Percentiles rank a stretch among this genome's conserved stretches.
Evolutionary conservation across 768 basidiomycete species (phyloP).

Genomic region (Agrocybe pediades): DNA sequence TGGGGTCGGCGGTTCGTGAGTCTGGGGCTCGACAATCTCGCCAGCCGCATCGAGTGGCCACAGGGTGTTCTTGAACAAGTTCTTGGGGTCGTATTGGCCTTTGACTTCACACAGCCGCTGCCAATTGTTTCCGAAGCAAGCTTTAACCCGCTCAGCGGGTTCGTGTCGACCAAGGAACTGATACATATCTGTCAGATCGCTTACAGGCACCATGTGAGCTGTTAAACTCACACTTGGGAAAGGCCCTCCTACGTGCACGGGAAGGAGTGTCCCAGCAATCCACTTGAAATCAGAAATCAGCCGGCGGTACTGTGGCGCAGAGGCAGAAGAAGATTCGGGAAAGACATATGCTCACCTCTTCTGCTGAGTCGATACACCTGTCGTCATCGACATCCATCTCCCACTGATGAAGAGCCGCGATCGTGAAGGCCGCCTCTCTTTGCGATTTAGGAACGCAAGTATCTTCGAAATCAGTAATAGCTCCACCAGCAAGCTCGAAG

Average conservation of each 20-base stretch:
- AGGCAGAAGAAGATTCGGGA: constrained; percentile 5
- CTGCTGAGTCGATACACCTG: constrained; percentile 79
- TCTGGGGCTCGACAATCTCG: constrained; percentile 51
- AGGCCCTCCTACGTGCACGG: constrained; percentile 77
- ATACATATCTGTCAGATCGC: constrained; percentile 4
- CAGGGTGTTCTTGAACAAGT: constrained; percentile 75
- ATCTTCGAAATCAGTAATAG: constrained; percentile 70
- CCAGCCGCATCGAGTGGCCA: constrained; percentile 75
- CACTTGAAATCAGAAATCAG: constrained; percentile 48
- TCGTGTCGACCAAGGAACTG: constrained; percentile 82
- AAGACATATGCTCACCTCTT: constrained; percentile 54
- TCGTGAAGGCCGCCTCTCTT: constrained; percentile 80
- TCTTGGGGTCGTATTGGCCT: constrained; percentile 71
- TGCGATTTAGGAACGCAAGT: constrained; percentile 77
- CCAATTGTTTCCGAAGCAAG: constrained; percentile 79
- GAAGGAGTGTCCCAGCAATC: constrained; percentile 74
- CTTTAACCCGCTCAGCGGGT: constrained; percentile 57
- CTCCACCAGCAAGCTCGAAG: constrained; percentile 88
- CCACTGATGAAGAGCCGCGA: constrained; percentile 93
- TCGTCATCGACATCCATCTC: constrained; percentile 81
- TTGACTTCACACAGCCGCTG: constrained; percentile 70
- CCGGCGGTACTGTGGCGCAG: not conserved
- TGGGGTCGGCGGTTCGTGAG: constrained; percentile 65
- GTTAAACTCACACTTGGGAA: constrained; percentile 73
- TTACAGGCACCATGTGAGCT: not conserved